Evolutionary conservation across 345 rosid species (phyloP), one percentile per base, ranked within the genome.

Genomic region (Alliaria petiolata): DNA sequence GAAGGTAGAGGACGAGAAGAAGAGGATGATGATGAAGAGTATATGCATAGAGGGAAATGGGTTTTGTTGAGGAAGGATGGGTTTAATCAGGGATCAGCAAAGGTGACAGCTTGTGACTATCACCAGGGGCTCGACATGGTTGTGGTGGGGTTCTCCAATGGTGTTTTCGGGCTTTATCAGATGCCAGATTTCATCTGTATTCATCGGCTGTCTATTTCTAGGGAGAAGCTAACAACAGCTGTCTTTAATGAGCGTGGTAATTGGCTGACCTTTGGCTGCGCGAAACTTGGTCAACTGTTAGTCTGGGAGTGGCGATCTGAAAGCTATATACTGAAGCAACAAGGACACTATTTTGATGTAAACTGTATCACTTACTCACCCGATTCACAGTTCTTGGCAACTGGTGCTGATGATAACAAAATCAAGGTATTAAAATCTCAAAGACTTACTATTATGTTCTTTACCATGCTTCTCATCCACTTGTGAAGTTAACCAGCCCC

Each of bases 231-330:
- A 25, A 95, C 99, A 3, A 81, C 93, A 54, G 95, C 95, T 15
- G 83, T 82, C 20, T 91, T 95, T 62, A 95, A 95, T 81, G 88
- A 79, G 69, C 81, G 85, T 63, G 99, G 99, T 49, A 95, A 91
- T 68, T 95, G 99, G 98, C 79, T 95, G 85, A 85, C 89, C 7
- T 91, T 95, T 61, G 99, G 99, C 26, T 89, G 97, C 70, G 93
- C 99, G 10, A 89, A 86, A 79, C 83, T 91, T 7, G 96, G 99
- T 70, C 99, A 95, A 75, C 78, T 91, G 77, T 91, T 91, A 43
- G 96, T 95, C 33, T 95, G 99, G 99, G 99, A 95, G 59, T 95
- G 99, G 97, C 82, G 87, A 59, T 86, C 96, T 0, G 99, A 95
- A 72, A 95, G 92, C 83, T 91, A 91, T 79, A 81, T 95, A 81